These are phyloP conservation scores for Euphorbia peplus DNA, from an alignment of 345 rosid species.

Conservation along the genomic window DNA sequence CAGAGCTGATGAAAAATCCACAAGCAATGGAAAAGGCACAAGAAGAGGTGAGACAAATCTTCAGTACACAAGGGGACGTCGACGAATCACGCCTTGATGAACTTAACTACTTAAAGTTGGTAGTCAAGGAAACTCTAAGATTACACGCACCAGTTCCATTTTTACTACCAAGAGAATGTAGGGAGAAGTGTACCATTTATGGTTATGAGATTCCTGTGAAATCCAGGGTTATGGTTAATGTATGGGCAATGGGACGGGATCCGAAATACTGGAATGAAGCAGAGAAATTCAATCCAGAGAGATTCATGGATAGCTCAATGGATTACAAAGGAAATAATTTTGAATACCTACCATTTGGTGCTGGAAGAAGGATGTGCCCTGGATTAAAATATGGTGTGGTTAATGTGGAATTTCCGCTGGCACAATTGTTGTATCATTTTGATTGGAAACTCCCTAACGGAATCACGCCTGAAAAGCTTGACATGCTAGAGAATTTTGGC, in stretches of 20 bases:
- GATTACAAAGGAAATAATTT: slow-evolving; percentile 16
- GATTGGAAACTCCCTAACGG: background rate
- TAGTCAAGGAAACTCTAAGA: slow-evolving; percentile 13
- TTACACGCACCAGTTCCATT: slow-evolving; percentile 13
- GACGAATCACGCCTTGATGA: background rate
- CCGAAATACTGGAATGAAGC: slow-evolving; percentile 8
- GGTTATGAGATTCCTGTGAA: slow-evolving; percentile 4
- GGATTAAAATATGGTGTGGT: slow-evolving; percentile 1
- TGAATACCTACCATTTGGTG: slow-evolving; percentile 17
- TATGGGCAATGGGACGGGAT: slow-evolving; percentile 16
- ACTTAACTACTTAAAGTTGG: slow-evolving; percentile 5
- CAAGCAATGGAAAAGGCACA: slow-evolving; percentile 14
- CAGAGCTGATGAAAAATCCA: slow-evolving; percentile 15
- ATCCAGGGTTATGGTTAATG: slow-evolving; percentile 8
- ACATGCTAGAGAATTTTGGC: background rate
- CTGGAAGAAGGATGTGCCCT: slow-evolving; percentile 15
- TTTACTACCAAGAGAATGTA: slow-evolving; percentile 11
- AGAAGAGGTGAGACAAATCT: slow-evolving; percentile 3
- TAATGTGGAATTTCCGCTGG: background rate
- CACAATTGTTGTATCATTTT: background rate
- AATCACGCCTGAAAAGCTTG: background rate
- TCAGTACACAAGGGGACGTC: background rate
- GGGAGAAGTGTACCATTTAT: slow-evolving; percentile 5
- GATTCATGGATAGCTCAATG: slow-evolving; percentile 11
- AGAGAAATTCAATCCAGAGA: slow-evolving; percentile 14